These are phyloP conservation scores for Camelina neglecta DNA, from an alignment of 345 rosid species.

Conservation along the genomic window DNA sequence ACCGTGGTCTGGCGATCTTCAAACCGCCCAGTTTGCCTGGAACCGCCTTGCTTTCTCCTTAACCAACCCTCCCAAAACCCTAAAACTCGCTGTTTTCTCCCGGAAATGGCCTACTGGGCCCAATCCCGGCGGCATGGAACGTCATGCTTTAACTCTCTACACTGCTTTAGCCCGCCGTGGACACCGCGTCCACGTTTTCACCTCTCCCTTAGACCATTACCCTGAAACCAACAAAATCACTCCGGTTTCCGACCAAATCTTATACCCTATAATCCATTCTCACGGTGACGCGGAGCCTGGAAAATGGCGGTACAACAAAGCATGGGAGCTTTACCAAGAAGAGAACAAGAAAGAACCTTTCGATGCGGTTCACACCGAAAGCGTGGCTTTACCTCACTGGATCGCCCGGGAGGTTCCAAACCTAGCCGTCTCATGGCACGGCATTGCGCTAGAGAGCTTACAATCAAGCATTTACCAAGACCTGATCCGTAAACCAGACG, in stretches of 20 bases:
- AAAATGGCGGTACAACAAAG: slow-evolving; percentile 75
- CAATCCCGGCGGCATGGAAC: slow-evolving; percentile 93
- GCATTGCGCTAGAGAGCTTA: slow-evolving; percentile 87
- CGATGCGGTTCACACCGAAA: slow-evolving; percentile 87
- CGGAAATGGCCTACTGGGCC: slow-evolving; percentile 88
- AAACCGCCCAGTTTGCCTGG: slow-evolving; percentile 65
- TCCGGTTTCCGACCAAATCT: slow-evolving; percentile 20
- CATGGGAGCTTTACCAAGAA: slow-evolving; percentile 80
- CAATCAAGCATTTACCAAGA: slow-evolving; percentile 83
- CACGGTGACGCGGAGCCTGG: slow-evolving; percentile 82
- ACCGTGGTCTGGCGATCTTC: slow-evolving; percentile 83
- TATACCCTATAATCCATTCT: slow-evolving; percentile 56
- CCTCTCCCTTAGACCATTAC: slow-evolving; percentile 62
- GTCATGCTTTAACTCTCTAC: slow-evolving; percentile 87
- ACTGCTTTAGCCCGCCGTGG: slow-evolving; percentile 78
- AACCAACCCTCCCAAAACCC: slow-evolving; percentile 40
- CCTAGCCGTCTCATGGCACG: slow-evolving; percentile 91
- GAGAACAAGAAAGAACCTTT: slow-evolving; percentile 61
- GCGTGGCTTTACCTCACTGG: slow-evolving; percentile 88
- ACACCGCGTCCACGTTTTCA: slow-evolving; percentile 80
- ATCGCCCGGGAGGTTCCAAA: slow-evolving; percentile 63
- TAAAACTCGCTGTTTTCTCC: slow-evolving; percentile 83
- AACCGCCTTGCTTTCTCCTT: slow-evolving; percentile 60
- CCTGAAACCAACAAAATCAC: slow-evolving; percentile 25
- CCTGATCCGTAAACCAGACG: slow-evolving; percentile 62